Percentiles rank a stretch among this genome's conserved stretches.
phyloP scores from a whole-genome alignment of 2,329 filamentous ascomycete genomes.

The Aspergillaceae sp. region DNA sequence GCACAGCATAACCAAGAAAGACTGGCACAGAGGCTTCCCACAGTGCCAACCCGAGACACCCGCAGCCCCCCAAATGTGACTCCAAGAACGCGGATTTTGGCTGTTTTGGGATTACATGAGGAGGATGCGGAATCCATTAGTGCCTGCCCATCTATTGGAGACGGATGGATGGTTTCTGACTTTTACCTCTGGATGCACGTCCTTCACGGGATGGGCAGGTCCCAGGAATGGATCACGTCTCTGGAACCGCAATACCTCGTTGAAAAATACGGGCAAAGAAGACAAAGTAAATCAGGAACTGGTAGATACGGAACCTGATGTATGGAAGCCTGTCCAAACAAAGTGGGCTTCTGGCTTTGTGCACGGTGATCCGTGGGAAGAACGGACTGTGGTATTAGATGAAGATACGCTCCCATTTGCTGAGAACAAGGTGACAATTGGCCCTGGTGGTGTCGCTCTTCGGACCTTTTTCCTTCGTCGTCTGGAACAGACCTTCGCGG shows the following conservation, averaged over 20 bases:
- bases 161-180: conserved; percentile 9
- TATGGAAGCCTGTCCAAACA: background rate
- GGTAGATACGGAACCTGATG: background rate
- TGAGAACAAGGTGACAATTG: background rate
- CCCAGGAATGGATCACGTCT: conserved; percentile 5
- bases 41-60: conserved; percentile 6
- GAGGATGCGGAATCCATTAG: background rate
- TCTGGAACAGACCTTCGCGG: background rate
- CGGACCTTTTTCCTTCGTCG: background rate
- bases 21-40: background rate
- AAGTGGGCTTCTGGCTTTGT: background rate
- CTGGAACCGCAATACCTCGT: conserved; percentile 3
- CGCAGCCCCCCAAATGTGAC: conserved; percentile 5
- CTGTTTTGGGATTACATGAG: conserved; percentile 5
- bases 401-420: background rate
- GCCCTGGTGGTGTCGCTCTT: background rate
- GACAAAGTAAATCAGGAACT: background rate
- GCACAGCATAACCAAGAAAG: background rate
- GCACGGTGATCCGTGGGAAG: background rate
- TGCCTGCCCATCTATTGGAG: conserved; percentile 4
- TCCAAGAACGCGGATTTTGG: conserved; percentile 2
- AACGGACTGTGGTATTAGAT: background rate
- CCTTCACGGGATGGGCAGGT: conserved; percentile 5
- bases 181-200: conserved; percentile 8
- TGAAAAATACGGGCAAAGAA: conserved; percentile 3